phyloP scores from a whole-genome alignment of 2,329 filamentous ascomycete species.

The Fusarium sp. region DNA sequence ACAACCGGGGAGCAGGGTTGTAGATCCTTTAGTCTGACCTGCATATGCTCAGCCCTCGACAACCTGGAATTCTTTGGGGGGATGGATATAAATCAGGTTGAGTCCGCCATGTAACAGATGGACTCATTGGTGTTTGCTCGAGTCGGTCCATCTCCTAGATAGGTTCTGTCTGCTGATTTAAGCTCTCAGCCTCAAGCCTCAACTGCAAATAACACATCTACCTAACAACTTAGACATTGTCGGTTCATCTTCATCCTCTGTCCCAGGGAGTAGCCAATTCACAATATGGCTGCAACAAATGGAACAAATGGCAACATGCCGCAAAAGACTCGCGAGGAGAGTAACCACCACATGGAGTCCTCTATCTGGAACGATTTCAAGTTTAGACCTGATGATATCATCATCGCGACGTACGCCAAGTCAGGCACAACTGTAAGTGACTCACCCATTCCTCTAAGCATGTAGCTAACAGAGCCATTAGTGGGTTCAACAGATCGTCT shows the following conservation, averaged over 20 bases:
- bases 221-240: no score
- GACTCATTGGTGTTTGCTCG: rapidly evolving
- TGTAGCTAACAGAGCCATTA: rapidly evolving
- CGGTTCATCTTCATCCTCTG: no score
- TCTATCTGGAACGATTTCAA: conserved; percentile 7
- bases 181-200: no score
- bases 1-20: not conserved
- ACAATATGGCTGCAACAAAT: not conserved
- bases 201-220: no score
- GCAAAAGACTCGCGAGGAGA: conserved; percentile 11
- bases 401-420: conserved; percentile 7
- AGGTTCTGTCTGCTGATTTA: no score
- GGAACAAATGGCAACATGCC: not conserved
- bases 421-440: conserved; percentile 8
- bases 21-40: not conserved
- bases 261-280: rapidly evolving
- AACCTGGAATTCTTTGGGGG: not conserved
- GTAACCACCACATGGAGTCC: conserved; percentile 17
- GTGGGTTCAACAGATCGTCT: conserved; percentile 19
- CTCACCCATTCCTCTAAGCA: rapidly evolving
- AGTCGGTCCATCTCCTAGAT: rapidly evolving
- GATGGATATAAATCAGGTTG: no score
- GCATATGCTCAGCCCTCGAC: no score
- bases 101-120: no score
- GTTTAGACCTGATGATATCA: conserved; percentile 12